These are phyloP conservation scores for Cytospora mali DNA, from an alignment of 2,329 filamentous ascomycete species.

Conservation along the genomic window DNA sequence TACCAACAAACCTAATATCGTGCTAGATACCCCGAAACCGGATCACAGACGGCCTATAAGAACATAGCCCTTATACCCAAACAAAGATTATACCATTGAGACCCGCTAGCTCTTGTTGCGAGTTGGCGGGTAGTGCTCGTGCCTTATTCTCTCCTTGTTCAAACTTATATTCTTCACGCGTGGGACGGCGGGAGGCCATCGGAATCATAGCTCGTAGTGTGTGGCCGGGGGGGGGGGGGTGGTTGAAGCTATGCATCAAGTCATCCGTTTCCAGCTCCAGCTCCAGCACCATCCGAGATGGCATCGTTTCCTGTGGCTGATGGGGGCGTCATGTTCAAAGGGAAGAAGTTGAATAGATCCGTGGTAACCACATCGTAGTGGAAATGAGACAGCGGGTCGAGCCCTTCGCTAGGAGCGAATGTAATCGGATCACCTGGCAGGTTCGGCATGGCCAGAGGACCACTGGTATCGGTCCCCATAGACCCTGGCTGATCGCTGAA, in stretches of 20 bases:
- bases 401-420: conserved; percentile 13
- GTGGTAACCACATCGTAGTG: conserved; percentile 36
- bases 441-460: conserved; percentile 8
- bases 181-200: no score
- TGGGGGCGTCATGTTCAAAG: conserved; percentile 30
- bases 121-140: not conserved
- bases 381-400: conserved; percentile 25
- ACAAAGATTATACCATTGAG: no score
- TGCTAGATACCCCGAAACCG: not conserved
- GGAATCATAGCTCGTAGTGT: no score
- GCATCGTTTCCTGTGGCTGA: conserved; percentile 1
- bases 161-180: no score
- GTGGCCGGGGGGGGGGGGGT: no score
- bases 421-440: not conserved
- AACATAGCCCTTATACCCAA: not conserved
- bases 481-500: conserved; percentile 30
- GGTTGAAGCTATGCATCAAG: not conserved
- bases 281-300: not conserved
- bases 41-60: not conserved
- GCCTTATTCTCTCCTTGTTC: not conserved
- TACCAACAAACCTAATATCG: not conserved
- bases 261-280: not conserved
- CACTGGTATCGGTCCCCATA: conserved; percentile 2
- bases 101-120: no score
- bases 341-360: conserved; percentile 36